Evolutionary conservation across 768 basidiomycete species (phyloP).

Genomic region (Lactifluus piperatus): DNA sequence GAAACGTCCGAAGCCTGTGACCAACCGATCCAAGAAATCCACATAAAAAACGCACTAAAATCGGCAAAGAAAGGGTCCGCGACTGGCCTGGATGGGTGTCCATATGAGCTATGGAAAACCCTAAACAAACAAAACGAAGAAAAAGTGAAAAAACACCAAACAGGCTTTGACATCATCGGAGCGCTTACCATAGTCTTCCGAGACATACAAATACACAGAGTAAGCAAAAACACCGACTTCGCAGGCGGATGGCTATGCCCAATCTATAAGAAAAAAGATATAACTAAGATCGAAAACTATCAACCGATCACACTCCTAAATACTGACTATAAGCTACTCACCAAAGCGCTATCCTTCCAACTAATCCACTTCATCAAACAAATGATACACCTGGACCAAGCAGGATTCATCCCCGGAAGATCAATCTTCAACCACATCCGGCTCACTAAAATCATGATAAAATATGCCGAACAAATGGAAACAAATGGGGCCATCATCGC

Average conservation of each 20-base stretch:
- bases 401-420: background rate
- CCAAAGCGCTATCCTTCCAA: conserved; percentile 5
- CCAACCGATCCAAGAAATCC: no score
- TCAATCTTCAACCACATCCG: background rate
- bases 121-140: background rate
- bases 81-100: background rate
- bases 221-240: background rate
- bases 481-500: background rate
- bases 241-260: conserved; percentile 19
- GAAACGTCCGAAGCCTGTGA: no score
- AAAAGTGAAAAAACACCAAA: no score
- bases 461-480: background rate
- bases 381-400: conserved; percentile 3
- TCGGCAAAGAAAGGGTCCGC: background rate
- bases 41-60: no score
- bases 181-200: background rate
- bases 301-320: conserved; percentile 17
- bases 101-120: background rate
- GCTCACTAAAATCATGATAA: background rate
- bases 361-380: conserved; percentile 1
- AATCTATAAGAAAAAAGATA: conserved; percentile 20
- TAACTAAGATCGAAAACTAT: conserved; percentile 13
- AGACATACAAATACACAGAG: conserved; percentile 15
- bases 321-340: background rate
- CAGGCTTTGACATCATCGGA: background rate